Conservation (phyloP, 805 yeast species). For the Candida ficus region DNA sequence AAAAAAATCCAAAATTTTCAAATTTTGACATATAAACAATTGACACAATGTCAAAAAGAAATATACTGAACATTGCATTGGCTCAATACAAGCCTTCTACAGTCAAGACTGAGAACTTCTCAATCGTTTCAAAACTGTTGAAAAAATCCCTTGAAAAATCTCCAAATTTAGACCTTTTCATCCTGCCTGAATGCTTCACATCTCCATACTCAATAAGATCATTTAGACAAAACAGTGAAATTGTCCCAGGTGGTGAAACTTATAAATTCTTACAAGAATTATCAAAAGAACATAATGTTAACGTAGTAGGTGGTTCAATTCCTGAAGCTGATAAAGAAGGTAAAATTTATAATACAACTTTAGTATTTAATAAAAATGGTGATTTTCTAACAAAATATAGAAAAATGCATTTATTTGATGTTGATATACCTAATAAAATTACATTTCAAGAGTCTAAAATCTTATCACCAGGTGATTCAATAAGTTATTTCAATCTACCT, state of each 20-base stretch:
- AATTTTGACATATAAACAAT: neutral
- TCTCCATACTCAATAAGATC: conserved; percentile 88
- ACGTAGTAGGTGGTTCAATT: conserved; percentile 84
- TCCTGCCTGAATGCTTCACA: conserved; percentile 93
- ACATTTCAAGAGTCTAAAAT: conserved; percentile 65
- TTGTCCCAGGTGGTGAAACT: conserved; percentile 66
- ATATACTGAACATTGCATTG: conserved; percentile 61
- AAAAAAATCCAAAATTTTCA: too few species aligned
- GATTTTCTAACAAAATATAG: conserved; percentile 47
- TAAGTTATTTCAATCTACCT: conserved; percentile 29
- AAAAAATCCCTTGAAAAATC: conserved; percentile 51
- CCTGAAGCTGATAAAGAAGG: conserved; percentile 58
- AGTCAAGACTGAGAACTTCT: conserved; percentile 70
- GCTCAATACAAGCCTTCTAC: conserved; percentile 69
- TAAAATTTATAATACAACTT: conserved; percentile 63
- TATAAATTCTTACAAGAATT: conserved; percentile 54
- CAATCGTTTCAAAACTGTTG: conserved; percentile 54
- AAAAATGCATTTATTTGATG: conserved; percentile 19
- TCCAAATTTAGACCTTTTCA: conserved; percentile 67
- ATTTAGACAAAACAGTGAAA: conserved; percentile 81
- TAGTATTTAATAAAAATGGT: conserved; percentile 70
- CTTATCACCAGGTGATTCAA: conserved; percentile 11
- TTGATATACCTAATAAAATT: conserved; percentile 81
- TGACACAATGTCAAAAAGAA: neutral
- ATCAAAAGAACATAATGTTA: conserved; percentile 61